A percentile compares a stretch with the other conserved stretches of the same genome.
Conservation (phyloP, 169 alveolate genomes). For the Theileria annulata region DNA sequence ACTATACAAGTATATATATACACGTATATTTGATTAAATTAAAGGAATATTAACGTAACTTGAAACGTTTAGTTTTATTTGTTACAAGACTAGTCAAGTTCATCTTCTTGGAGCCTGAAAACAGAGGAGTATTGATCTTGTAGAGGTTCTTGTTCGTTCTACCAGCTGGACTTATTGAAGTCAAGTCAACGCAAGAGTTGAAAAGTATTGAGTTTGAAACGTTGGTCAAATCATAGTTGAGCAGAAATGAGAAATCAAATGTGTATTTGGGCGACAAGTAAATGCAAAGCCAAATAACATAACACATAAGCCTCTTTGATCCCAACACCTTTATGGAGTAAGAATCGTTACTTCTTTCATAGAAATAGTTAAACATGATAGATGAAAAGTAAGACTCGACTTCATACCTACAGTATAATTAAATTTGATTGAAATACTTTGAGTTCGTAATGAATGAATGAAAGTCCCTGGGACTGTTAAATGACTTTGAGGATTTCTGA, state of each 20-base stretch:
- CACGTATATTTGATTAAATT: neutral
- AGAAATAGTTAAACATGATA: slow-evolving; percentile 12
- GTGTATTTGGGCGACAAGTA: slow-evolving; percentile 33
- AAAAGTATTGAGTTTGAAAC: slow-evolving; percentile 24
- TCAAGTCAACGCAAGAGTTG: slow-evolving; percentile 39
- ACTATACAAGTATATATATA: neutral
- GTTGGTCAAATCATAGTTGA: slow-evolving; percentile 35
- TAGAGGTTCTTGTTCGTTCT: slow-evolving; percentile 34
- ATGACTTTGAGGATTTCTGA: slow-evolving; percentile 30
- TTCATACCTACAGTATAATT: neutral
- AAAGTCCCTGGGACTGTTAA: slow-evolving; percentile 16
- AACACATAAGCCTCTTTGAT: slow-evolving; percentile 47
- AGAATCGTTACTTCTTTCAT: slow-evolving; percentile 21
- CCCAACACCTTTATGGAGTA: slow-evolving; percentile 33
- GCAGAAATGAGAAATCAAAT: slow-evolving; percentile 49
- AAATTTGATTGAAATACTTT: too few species aligned
- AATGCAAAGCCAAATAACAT: slow-evolving; percentile 53
- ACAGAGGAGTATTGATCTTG: slow-evolving; percentile 34
- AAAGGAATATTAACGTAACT: neutral
- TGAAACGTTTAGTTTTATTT: slow-evolving; percentile 7
- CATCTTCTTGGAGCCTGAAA: neutral
- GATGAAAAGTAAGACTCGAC: slow-evolving; percentile 10
- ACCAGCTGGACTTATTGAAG: slow-evolving; percentile 13
- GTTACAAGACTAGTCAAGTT: neutral
- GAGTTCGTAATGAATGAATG: slow-evolving; percentile 3